Base-by-base conservation (phyloP, 1,284 basidiomycete genomes). In the Ceratobasidium sp. region DNA sequence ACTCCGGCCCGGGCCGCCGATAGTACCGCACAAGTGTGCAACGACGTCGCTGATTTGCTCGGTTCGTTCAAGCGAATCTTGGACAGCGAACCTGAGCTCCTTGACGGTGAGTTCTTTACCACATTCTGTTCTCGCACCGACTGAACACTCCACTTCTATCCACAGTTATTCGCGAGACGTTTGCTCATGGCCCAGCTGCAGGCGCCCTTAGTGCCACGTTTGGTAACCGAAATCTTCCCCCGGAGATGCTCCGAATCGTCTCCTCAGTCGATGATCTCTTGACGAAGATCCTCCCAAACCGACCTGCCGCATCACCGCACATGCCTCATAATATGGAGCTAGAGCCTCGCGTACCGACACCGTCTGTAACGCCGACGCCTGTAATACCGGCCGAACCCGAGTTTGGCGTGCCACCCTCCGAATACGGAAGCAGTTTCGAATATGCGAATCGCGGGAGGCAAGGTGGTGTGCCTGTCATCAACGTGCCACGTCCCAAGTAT, bases 231-330 rank as follows among this genome's bases (percentile, higher is more conserved):
- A 53, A 55, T 36, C 64, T 67, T 55, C 43, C 64, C 23, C 64
- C 64, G 32, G 64, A 67, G 50, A 67, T 67, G 64, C 48, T 67
- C 64, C 64, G 64, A 36, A 67, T 67, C 41, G 64, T 67, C 23
- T 36, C 64, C 28, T 67, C 64, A 8, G 64, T 67, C 18, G 64
- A 67, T 34, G 64, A 55, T 34, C 64, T 67, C 23, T 50, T 67
- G 18, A 55, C 64, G 34, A 53, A 55, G 64, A 67, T 67, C 32
- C 64, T 67, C 39, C 64, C 64, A 39, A 26, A 36, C 5, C 64
- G 64, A 32, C 50, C 64, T 5, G 50, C 50, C 28, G 50, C 21
- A 28, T 67, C 64, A 9, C 64, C 64, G 10, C 26, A 67, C 41
- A 50, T 14, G 10, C n/a, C 36, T 23, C 8, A 28, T 1, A 67